Evolutionary conservation across 345 rosid genomes (phyloP), one percentile per base, ranked within the genome.

Genomic region (Alliaria petiolata): DNA sequence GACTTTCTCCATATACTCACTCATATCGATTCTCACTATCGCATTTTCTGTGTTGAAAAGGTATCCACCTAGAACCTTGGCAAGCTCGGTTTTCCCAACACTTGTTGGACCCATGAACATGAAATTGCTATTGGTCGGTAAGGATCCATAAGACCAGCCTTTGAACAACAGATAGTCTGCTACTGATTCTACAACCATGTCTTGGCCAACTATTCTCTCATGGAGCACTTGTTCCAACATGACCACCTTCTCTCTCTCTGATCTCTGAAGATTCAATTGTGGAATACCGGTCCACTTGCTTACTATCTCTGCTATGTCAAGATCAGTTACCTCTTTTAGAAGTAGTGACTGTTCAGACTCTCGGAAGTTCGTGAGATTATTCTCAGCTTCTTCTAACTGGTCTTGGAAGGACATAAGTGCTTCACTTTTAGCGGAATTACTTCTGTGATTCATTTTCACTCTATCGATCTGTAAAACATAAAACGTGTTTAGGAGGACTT

Each of bases 51-150:
- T 89, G 70, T 91, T 93, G 62, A 93, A 93, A 62, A 93, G 96
- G 76, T 79, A 93, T 42, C 89, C 83, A 0, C 97, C 97, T 36
- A 93, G 79, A 22, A 97, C 84, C 76, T 93, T 91, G 1, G 83
- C 96, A 54, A 93, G 96, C 87, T 93, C 98, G 4, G 96, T 89
- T 82, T 91, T 93, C 55, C 97, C 97, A 61, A 93, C 98, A 30
- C 96, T 96, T 20, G 97, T 93, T 30, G 97, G 98, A 43, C 98
- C 98, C 98, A 93, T 91, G 82, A 93, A 93, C 98, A 93, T 93
- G 74, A 93, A 93, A 69, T 93, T 50, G 96, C 98, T 59, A 91
- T 85, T 1, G 97, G 97, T 15, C 95, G 83, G 78, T 91, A 88
- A 40, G 99, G 97, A 73, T 95, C 96, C 20, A 97, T 91, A 19